Percentiles rank a stretch among this genome's conserved stretches.
These are phyloP conservation scores for Ramularia endophylla DNA, from an alignment of 2,329 filamentous ascomycete species.

Conservation along the genomic window DNA sequence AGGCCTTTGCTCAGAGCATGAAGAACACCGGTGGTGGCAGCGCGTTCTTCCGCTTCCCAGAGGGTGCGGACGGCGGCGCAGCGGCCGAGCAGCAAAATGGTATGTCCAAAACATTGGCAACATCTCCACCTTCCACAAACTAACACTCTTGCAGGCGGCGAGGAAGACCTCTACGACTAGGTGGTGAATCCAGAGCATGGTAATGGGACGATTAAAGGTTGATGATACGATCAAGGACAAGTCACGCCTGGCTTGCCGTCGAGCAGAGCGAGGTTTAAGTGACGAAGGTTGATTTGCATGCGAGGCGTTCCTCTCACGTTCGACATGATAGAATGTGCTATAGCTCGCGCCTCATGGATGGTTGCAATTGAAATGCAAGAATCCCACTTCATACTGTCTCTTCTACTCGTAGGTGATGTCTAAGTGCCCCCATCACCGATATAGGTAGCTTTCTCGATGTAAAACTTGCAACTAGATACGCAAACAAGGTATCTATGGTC, in stretches of 20 bases:
- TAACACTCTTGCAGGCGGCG: conserved; percentile 69
- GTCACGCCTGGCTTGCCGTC: conserved; percentile 2
- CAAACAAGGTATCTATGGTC: no score
- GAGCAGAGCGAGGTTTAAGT: neutral
- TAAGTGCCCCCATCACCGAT: no score
- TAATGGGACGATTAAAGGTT: conserved; percentile 5
- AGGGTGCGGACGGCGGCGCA: conserved; percentile 48
- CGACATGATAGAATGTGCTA: conserved; percentile 8
- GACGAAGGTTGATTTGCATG: neutral
- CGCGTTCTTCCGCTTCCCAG: conserved; percentile 89
- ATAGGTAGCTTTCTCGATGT: no score
- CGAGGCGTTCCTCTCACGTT: neutral
- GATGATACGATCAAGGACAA: conserved; percentile 8
- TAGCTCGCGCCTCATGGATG: conserved; percentile 6
- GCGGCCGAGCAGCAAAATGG: conserved; percentile 33
- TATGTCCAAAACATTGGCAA: conserved; percentile 16
- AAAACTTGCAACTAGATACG: no score
- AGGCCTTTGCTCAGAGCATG: conserved; percentile 98
- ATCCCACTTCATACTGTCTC: no score
- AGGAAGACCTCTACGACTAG: conserved; percentile 96
- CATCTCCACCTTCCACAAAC: neutral
- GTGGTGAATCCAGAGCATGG: conserved; percentile 5
- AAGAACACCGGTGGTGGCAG: conserved; percentile 94
- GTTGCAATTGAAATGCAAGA: conserved; percentile 1
- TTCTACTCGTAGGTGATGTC: no score